Conservation (phyloP, 1,284 basidiomycete genomes). For the Sporisorium reilianum region DNA sequence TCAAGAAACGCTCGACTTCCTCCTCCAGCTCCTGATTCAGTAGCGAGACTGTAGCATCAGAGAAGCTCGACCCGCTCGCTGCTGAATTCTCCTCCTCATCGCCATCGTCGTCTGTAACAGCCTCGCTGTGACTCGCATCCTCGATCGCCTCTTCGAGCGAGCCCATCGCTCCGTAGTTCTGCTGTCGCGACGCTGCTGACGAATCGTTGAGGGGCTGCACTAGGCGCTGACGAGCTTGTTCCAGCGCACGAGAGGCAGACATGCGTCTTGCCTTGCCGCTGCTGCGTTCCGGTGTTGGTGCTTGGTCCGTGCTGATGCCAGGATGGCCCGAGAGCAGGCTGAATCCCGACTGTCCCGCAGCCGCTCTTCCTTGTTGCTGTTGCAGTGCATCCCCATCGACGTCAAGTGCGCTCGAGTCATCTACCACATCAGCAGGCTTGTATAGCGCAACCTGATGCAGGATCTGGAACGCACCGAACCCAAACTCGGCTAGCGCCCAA, state of each 20-base stretch:
- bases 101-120: not conserved
- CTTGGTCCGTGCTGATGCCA: slow-evolving; percentile 12
- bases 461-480: slow-evolving; percentile 45
- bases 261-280: slow-evolving; percentile 38
- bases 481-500: slow-evolving; percentile 44
- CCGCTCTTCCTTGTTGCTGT: not conserved
- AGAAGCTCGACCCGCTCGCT: slow-evolving; percentile 24
- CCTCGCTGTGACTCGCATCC: slow-evolving; percentile 13
- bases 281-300: slow-evolving; percentile 19
- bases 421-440: slow-evolving; percentile 24
- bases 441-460: slow-evolving; percentile 48
- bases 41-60: slow-evolving; percentile 29
- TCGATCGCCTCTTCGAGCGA: slow-evolving; percentile 23
- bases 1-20: slow-evolving; percentile 43
- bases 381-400: not conserved
- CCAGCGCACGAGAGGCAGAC: slow-evolving; percentile 43
- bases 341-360: slow-evolving; percentile 34
- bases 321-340: slow-evolving; percentile 36
- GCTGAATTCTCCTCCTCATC: slow-evolving; percentile 11
- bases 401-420: not conserved
- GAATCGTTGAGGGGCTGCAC: slow-evolving; percentile 18
- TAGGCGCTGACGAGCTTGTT: slow-evolving; percentile 41
- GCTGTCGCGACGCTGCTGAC: not conserved
- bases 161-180: slow-evolving; percentile 32
- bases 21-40: slow-evolving; percentile 47